These are phyloP conservation scores for Earliella scabrosa DNA, from an alignment of 1,284 basidiomycete species.

Conservation along the genomic window DNA sequence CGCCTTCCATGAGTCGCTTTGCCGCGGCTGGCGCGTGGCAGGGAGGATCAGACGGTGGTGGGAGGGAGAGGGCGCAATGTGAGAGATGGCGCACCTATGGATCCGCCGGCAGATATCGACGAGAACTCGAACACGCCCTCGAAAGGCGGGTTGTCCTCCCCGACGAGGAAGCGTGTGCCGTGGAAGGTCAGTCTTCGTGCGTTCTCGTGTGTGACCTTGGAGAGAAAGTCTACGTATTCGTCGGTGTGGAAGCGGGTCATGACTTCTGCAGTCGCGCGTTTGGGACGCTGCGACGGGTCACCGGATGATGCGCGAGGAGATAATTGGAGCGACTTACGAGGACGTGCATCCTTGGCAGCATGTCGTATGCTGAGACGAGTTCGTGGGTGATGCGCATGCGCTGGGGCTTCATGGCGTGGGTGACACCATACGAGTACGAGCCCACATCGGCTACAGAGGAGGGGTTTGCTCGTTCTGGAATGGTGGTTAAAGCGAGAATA, in stretches of 20 bases:
- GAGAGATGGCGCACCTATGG: conserved; percentile 60
- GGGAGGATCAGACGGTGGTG: neutral
- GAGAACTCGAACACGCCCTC: conserved; percentile 98
- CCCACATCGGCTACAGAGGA: conserved; percentile 71
- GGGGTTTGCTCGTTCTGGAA: neutral
- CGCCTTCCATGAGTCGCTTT: conserved; percentile 78
- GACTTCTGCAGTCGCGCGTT: conserved; percentile 78
- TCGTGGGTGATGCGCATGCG: conserved; percentile 94
- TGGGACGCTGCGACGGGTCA: conserved; percentile 72
- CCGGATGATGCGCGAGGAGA: neutral
- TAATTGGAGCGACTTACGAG: conserved; percentile 55
- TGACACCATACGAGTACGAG: conserved; percentile 84
- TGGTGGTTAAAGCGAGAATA: neutral
- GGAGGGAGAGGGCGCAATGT: neutral
- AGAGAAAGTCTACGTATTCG: conserved; percentile 94
- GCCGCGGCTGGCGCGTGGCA: conserved; percentile 70
- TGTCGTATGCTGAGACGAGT: conserved; percentile 87
- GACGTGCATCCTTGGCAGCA: conserved; percentile 91
- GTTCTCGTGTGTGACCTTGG: conserved; percentile 88
- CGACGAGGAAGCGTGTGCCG: conserved; percentile 83
- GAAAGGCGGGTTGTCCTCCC: conserved; percentile 96
- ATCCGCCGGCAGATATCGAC: conserved; percentile 95
- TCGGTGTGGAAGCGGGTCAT: conserved; percentile 98
- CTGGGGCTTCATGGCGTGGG: conserved; percentile 96
- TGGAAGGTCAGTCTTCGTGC: conserved; percentile 83